Percentiles rank a stretch among this genome's conserved stretches.
Evolutionary conservation across 352 stramenopile species (phyloP).

Genomic region (Phytophthora tentaculata): DNA sequence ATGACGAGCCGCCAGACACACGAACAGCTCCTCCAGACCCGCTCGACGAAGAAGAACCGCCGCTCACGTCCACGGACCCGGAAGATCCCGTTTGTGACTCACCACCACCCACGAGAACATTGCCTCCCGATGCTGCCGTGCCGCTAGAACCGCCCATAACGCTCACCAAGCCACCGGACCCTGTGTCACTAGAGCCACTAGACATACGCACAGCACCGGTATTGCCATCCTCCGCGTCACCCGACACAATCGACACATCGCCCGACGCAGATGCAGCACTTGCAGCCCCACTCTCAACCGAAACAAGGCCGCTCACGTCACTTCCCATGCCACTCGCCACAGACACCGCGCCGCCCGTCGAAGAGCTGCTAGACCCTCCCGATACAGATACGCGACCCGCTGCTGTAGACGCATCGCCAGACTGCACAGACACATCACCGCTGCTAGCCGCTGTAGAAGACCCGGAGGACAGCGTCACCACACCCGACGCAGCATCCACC

Average conservation of each 20-base stretch:
- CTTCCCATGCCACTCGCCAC: conserved; percentile 30
- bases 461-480: conserved; percentile 19
- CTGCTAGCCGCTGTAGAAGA: conserved; percentile 13
- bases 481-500: conserved; percentile 10
- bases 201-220: conserved; percentile 31
- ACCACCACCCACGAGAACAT: conserved; percentile 20
- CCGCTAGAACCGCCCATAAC: conserved; percentile 23
- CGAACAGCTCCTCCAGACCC: conserved; percentile 20
- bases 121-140: conserved; percentile 10
- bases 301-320: conserved; percentile 23
- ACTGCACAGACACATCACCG: conserved; percentile 22
- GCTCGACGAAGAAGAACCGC: conserved; percentile 25
- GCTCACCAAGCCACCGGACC: conserved; percentile 18
- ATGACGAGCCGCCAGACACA: conserved; percentile 25
- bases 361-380: conserved; percentile 24
- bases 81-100: conserved; percentile 10
- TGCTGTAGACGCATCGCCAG: conserved; percentile 10
- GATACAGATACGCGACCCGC: conserved; percentile 24
- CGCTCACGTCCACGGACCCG: conserved; percentile 24
- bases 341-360: conserved; percentile 24
- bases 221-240: conserved; percentile 6
- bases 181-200: conserved; percentile 27
- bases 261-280: neutral
- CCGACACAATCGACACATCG: too few species aligned
- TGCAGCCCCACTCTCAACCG: conserved; percentile 14